Evolutionary conservation across 2,329 filamentous ascomycete genomes (phyloP).

Genomic region (Dryadomyces quercus-mongolicae): DNA sequence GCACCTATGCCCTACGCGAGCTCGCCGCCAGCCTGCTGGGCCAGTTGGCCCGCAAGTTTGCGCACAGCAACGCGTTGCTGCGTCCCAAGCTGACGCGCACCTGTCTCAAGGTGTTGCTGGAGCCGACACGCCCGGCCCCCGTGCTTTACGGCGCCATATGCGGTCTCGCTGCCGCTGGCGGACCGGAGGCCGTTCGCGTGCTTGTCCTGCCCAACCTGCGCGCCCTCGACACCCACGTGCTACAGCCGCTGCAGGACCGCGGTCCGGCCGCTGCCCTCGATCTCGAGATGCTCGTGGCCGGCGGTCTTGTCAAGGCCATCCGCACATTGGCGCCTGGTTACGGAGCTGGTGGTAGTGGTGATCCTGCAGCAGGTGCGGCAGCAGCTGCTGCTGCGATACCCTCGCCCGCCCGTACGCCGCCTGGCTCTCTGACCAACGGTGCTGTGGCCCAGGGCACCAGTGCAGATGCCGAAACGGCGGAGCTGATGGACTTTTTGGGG

Average conservation of each 20-base stretch:
- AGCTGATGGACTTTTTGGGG: conserved; percentile 43
- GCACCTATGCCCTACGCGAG: conserved; percentile 73
- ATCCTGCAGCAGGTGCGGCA: conserved; percentile 14
- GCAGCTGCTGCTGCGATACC: conserved; percentile 25
- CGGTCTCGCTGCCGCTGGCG: conserved; percentile 68
- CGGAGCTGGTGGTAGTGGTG: conserved; percentile 8
- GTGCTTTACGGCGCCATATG: conserved; percentile 83
- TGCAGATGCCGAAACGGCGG: conserved; percentile 25
- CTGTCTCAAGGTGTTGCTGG: conserved; percentile 83
- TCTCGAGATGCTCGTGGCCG: conserved; percentile 38
- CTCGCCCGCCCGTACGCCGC: conserved; percentile 11
- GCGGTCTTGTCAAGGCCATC: conserved; percentile 42
- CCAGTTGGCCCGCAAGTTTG: conserved; percentile 70
- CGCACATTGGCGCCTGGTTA: conserved; percentile 25
- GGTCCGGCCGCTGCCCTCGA: conserved; percentile 30
- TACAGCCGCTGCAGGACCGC: conserved; percentile 40
- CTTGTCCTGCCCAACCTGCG: conserved; percentile 44
- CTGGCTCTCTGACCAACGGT: not conserved
- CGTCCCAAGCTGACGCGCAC: conserved; percentile 85
- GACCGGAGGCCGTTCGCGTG: conserved; percentile 43
- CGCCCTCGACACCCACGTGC: conserved; percentile 38
- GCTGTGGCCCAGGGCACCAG: not conserved
- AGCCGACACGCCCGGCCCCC: conserved; percentile 68
- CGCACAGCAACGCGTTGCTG: conserved; percentile 66
- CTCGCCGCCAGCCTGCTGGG: conserved; percentile 72